Conservation (phyloP, 2,329 filamentous ascomycete genomes). For the Penicillium sumatraense region DNA sequence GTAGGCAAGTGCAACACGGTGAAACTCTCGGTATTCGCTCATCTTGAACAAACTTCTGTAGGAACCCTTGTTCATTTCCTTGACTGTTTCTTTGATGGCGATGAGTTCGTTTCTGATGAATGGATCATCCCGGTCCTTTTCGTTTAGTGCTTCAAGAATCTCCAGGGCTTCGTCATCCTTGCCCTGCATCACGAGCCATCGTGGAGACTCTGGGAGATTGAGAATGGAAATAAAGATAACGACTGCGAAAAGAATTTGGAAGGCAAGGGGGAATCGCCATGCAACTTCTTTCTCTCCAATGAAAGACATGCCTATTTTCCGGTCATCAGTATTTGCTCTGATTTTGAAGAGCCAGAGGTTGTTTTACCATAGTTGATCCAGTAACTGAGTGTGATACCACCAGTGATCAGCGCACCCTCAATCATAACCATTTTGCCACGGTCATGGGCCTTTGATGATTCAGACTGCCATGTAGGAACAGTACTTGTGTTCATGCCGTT, state of each 20-base stretch:
- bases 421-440: slow-evolving; percentile 53
- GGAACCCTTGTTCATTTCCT: slow-evolving; percentile 51
- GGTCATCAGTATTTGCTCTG: not conserved
- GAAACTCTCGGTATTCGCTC: slow-evolving; percentile 58
- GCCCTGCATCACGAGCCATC: slow-evolving; percentile 61
- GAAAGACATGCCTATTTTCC: slow-evolving; percentile 48
- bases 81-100: slow-evolving; percentile 54
- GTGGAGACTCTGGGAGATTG: slow-evolving; percentile 58
- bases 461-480: slow-evolving; percentile 52
- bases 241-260: slow-evolving; percentile 59
- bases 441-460: slow-evolving; percentile 25
- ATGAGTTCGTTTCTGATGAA: slow-evolving; percentile 50
- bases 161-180: slow-evolving; percentile 55
- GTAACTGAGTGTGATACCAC: slow-evolving; percentile 52
- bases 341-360: not conserved
- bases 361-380: slow-evolving; percentile 51
- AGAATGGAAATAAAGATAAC: slow-evolving; percentile 53
- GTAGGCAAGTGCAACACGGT: slow-evolving; percentile 57
- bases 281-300: slow-evolving; percentile 48
- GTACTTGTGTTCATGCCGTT: slow-evolving; percentile 57
- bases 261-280: slow-evolving; percentile 60
- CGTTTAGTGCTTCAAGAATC: slow-evolving; percentile 51
- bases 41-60: slow-evolving; percentile 62
- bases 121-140: slow-evolving; percentile 46
- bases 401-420: slow-evolving; percentile 54